Percentiles rank a stretch among this genome's conserved stretches.
phyloP scores from a whole-genome alignment of 2,329 filamentous ascomycete genomes.

The Epichloe aotearoae region DNA sequence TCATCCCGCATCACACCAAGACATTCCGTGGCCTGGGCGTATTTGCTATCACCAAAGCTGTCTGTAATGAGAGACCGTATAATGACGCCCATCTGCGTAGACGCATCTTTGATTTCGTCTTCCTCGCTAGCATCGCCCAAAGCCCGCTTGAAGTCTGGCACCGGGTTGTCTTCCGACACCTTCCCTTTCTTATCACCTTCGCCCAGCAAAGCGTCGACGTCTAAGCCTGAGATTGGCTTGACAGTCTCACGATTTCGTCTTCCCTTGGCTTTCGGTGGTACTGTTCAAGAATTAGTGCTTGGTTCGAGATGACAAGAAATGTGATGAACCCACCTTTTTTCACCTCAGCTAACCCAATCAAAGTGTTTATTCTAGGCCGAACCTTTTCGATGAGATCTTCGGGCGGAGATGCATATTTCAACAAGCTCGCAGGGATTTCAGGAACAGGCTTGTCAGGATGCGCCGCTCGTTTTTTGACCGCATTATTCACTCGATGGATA shows the following conservation, averaged over 20 bases:
- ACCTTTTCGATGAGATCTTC: slow-evolving; percentile 48
- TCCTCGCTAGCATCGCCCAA: slow-evolving; percentile 48
- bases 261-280: slow-evolving; percentile 67
- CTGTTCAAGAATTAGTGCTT: slow-evolving; percentile 25
- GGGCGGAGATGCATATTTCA: slow-evolving; percentile 62
- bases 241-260: slow-evolving; percentile 55
- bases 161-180: slow-evolving; percentile 56
- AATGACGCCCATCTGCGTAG: slow-evolving; percentile 61
- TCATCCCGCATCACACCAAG: slow-evolving; percentile 68
- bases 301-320: not conserved
- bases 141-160: slow-evolving; percentile 82
- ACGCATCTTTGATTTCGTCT: slow-evolving; percentile 49
- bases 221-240: slow-evolving; percentile 80
- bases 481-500: slow-evolving; percentile 80
- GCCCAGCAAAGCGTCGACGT: slow-evolving; percentile 70
- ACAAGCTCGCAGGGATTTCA: slow-evolving; percentile 48
- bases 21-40: slow-evolving; percentile 62
- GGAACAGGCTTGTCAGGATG: slow-evolving; percentile 53
- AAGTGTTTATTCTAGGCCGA: slow-evolving; percentile 41
- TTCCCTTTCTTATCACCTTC: slow-evolving; percentile 27
- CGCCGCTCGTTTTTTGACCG: slow-evolving; percentile 69
- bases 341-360: slow-evolving; percentile 61
- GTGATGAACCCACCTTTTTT: slow-evolving; percentile 53
- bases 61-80: slow-evolving; percentile 54
- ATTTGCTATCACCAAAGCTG: slow-evolving; percentile 64